Evolutionary conservation across 495 filamentous ascomycete genomes (phyloP), one percentile per base, ranked within the genome.

Genomic region (Penicillium lagena): DNA sequence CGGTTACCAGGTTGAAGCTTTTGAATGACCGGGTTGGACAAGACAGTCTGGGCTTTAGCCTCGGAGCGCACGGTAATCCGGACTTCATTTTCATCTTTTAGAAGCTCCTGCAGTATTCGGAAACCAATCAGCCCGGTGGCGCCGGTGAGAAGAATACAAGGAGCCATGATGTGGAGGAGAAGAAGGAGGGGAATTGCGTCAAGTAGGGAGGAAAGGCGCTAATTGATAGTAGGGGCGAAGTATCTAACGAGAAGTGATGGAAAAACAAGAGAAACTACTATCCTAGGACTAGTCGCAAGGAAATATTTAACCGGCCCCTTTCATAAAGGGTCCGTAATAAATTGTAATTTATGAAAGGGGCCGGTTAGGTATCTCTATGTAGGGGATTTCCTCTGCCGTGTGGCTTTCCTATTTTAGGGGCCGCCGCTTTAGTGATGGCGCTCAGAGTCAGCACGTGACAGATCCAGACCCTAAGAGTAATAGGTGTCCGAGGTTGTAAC

Each of bases 111-210:
- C 10, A 52, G 44, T 2, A 47, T 35, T 0, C 77, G 32, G 71
- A 64, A 27, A 69, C 82, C 82, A 12, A 85, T 75, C 12, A 82
- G 68, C 41, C 82, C 82, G 5, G 81, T 86, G 11, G 81, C 80
- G 37, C 82, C 82, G 1, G 82, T 85, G 34, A 85, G 70, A 46
- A 52, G 44, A 13, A 52, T 29, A 12, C 40, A 42, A 46, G 48
- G 38, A 31, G 47, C 30, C 47, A 50, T 50, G 13, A 33, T 41
- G 13, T 33, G n/a, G 31, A 33, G n/a, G 31, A 33, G n/a, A n/a
- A 6, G 1, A 6, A 33, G 15, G 15, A 17, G 15, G 15, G 4
- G 4, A 17, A 17, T 1, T 17, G 15, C 15, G 15, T 33, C 31
- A 33, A 33, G 31, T 33, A 5, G 31, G 5, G n/a, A 33, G n/a